These are phyloP conservation scores for Chlamydomonas reinhardtii DNA, from an alignment of 163 green algal species.

Conservation along the genomic window DNA sequence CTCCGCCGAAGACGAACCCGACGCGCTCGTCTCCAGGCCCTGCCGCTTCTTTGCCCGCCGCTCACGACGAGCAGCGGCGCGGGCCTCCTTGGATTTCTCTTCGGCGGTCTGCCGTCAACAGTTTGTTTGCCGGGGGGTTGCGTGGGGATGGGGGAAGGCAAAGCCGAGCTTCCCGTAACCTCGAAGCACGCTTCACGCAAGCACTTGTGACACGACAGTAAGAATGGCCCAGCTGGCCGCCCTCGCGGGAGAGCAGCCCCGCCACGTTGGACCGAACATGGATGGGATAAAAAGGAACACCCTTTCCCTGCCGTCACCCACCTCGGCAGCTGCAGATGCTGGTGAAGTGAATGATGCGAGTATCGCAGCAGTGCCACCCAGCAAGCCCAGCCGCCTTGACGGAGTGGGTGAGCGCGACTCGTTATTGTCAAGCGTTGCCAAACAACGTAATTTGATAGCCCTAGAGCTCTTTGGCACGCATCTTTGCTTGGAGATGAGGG, in stretches of 20 bases:
- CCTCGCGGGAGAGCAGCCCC: not conserved
- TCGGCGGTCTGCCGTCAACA: too few species aligned
- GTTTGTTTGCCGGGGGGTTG: not conserved
- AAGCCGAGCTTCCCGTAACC: not conserved
- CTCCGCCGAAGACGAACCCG: not conserved
- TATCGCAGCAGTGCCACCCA: not conserved
- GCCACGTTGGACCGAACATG: not conserved
- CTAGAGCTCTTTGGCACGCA: not conserved
- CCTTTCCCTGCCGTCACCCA: not conserved
- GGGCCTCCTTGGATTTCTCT: conserved; percentile 33
- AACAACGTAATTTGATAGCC: not conserved
- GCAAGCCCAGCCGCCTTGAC: conserved; percentile 13
- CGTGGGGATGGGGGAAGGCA: not conserved
- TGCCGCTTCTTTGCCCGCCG: conserved; percentile 21
- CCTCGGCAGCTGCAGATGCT: conserved; percentile 15
- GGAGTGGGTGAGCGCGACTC: not conserved
- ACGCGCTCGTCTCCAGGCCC: not conserved
- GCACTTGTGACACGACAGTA: not conserved
- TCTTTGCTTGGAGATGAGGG: conserved; percentile 3
- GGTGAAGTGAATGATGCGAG: not conserved
- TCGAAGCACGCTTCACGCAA: not conserved
- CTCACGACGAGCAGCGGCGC: conserved; percentile 18
- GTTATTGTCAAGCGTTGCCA: not conserved
- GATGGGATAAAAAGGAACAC: not conserved
- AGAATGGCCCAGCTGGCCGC: too few species aligned